Evolutionary conservation across 768 basidiomycete genomes (phyloP).

Genomic region (Rhodotorula kratochvilovae): DNA sequence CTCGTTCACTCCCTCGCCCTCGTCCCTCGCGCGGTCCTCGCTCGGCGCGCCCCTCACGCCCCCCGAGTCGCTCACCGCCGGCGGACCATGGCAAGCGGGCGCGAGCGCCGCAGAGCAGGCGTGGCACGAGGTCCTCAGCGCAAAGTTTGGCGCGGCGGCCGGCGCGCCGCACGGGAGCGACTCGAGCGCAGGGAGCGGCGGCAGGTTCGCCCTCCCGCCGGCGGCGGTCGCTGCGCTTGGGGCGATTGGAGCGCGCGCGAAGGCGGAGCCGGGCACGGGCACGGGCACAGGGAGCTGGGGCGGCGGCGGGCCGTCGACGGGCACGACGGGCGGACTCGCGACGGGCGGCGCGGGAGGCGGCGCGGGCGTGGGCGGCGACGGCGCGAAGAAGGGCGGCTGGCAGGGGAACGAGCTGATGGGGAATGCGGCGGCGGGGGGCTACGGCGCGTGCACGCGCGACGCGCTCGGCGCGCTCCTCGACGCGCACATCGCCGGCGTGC

Average conservation of each 20-base stretch:
- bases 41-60: conserved; percentile 21
- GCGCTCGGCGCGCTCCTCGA: background rate
- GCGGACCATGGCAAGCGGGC: conserved; percentile 5
- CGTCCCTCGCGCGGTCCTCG: background rate
- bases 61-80: conserved; percentile 17
- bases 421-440: conserved; percentile 25
- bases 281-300: background rate
- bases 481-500: conserved; percentile 16
- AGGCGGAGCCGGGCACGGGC: background rate
- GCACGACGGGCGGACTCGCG: background rate
- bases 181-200: background rate
- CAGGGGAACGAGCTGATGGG: conserved; percentile 31
- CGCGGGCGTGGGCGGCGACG: background rate
- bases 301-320: background rate
- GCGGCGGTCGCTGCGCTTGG: background rate
- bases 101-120: conserved; percentile 26
- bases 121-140: conserved; percentile 31
- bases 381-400: conserved; percentile 1
- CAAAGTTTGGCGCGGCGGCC: background rate
- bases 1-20: background rate
- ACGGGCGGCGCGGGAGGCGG: background rate
- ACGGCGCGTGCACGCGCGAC: conserved; percentile 22
- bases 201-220: background rate
- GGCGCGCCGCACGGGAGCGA: background rate
- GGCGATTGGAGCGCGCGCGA: no score